These are phyloP conservation scores for Paratinospora sagittata DNA, from an alignment of 164 flowering plant species.

Conservation along the genomic window DNA sequence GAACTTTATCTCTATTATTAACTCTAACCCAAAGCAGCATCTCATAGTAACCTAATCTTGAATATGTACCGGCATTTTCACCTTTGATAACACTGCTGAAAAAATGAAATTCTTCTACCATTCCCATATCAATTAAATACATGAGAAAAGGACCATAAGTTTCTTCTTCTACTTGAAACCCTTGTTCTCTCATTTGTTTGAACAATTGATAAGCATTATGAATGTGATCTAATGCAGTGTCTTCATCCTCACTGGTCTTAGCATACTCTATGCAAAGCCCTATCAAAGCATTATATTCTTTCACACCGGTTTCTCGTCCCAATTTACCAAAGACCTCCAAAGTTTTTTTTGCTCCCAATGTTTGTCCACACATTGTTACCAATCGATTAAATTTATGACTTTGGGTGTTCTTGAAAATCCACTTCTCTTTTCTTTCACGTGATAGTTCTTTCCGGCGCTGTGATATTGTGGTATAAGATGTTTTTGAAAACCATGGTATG, in stretches of 20 bases:
- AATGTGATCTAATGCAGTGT: slow-evolving; percentile 36
- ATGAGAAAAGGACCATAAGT: slow-evolving; percentile 61
- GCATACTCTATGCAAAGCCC: slow-evolving; percentile 52
- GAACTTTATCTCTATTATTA: slow-evolving; percentile 49
- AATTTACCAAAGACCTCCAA: slow-evolving; percentile 49
- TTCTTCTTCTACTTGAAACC: slow-evolving; percentile 54
- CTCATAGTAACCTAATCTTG: slow-evolving; percentile 80
- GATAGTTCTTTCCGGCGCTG: slow-evolving; percentile 43
- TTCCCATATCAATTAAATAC: slow-evolving; percentile 55
- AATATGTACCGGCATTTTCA: slow-evolving; percentile 29
- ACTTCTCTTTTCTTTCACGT: slow-evolving; percentile 59
- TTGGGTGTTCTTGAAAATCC: slow-evolving; percentile 45
- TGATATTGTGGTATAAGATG: slow-evolving; percentile 16
- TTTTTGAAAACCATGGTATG: slow-evolving; percentile 39
- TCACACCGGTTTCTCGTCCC: slow-evolving; percentile 55
- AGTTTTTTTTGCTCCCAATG: slow-evolving; percentile 49
- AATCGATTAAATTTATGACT: slow-evolving; percentile 30
- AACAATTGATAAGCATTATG: slow-evolving; percentile 41
- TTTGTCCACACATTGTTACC: slow-evolving; percentile 41
- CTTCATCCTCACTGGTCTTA: slow-evolving; percentile 40
- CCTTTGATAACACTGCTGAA: slow-evolving; percentile 40
- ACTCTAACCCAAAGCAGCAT: slow-evolving; percentile 61
- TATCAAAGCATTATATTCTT: slow-evolving; percentile 63
- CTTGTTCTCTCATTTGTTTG: slow-evolving; percentile 54
- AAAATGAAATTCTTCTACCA: slow-evolving; percentile 59